Percentiles rank a stretch among this genome's conserved stretches.
Conservation (phyloP, 2,329 filamentous ascomycete genomes). For the Ophiostoma ulmi region DNA sequence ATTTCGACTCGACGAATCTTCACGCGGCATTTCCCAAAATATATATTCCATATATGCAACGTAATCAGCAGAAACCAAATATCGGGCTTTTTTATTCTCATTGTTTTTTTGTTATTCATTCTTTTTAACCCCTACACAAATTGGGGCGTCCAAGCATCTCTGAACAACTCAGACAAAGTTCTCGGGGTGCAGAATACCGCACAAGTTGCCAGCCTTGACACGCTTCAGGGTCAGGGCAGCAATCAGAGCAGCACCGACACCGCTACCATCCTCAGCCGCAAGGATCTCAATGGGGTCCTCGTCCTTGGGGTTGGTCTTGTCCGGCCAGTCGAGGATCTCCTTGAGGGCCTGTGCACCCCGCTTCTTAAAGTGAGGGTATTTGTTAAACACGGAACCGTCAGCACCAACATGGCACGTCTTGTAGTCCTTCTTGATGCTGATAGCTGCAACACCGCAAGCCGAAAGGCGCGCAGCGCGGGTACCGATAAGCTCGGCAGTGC, state of each 20-base stretch:
- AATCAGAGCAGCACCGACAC: conserved; percentile 95
- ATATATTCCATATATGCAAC: not conserved
- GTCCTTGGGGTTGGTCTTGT: conserved; percentile 61
- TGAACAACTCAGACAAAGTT: conserved; percentile 46
- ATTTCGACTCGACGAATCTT: not conserved
- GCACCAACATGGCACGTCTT: conserved; percentile 87
- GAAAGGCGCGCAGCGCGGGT: conserved; percentile 90
- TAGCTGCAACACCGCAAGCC: conserved; percentile 89
- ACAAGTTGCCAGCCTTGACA: conserved; percentile 57
- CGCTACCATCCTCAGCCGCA: conserved; percentile 89
- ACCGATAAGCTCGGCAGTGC: conserved; percentile 87
- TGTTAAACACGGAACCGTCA: conserved; percentile 97
- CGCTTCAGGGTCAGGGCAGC: conserved; percentile 66
- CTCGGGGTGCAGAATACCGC: conserved; percentile 60
- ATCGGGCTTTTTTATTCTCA: not conserved
- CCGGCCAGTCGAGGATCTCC: conserved; percentile 93
- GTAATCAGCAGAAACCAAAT: not conserved
- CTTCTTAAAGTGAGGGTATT: conserved; percentile 96
- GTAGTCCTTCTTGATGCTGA: conserved; percentile 93
- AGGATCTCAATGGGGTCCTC: conserved; percentile 84
- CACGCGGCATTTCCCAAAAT: not conserved
- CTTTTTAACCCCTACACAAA: not conserved
- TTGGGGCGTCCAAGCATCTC: not conserved
- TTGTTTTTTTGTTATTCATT: conserved; percentile 5
- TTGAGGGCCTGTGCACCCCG: conserved; percentile 83